Conservation (phyloP, 495 filamentous ascomycete species). For the Rhypophila decipiens region DNA sequence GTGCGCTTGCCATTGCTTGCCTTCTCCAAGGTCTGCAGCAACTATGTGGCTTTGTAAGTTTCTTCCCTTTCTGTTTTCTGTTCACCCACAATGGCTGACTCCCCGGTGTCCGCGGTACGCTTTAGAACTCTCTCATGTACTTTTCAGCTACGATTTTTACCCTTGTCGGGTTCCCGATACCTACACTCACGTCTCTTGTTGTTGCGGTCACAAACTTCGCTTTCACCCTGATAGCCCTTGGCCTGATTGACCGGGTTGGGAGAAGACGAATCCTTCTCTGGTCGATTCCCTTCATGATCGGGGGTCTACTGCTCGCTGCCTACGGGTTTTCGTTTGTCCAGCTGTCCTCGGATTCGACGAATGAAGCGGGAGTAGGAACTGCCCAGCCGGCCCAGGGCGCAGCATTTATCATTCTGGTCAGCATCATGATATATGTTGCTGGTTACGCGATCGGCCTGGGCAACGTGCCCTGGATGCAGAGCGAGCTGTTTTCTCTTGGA, state of each 20-base stretch:
- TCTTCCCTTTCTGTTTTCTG: too few relatives aligned
- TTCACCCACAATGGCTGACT: not conserved
- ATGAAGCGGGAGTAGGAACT: not conserved
- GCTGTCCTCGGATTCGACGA: conserved; percentile 25
- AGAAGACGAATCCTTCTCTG: conserved; percentile 73
- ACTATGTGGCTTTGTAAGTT: conserved; percentile 73
- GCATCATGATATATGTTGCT: conserved; percentile 76
- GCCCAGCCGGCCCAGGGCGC: conserved; percentile 25
- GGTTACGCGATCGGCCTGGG: conserved; percentile 84
- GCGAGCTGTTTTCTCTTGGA: conserved; percentile 79
- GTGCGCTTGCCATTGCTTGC: conserved; percentile 77
- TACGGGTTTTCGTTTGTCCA: conserved; percentile 59
- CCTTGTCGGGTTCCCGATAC: conserved; percentile 68
- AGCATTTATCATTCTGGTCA: conserved; percentile 54
- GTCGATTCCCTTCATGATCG: conserved; percentile 78
- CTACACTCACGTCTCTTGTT: conserved; percentile 73
- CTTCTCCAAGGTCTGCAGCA: conserved; percentile 86
- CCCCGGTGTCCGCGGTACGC: not conserved
- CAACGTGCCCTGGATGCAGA: conserved; percentile 90
- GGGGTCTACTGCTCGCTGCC: conserved; percentile 61
- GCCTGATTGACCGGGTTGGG: conserved; percentile 74
- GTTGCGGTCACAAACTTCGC: conserved; percentile 80
- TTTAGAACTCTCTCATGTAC: conserved; percentile 86
- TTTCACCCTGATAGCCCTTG: conserved; percentile 71
- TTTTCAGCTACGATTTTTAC: conserved; percentile 89